Conservation (phyloP, 305 asterid species). For the Andrographis paniculata region DNA sequence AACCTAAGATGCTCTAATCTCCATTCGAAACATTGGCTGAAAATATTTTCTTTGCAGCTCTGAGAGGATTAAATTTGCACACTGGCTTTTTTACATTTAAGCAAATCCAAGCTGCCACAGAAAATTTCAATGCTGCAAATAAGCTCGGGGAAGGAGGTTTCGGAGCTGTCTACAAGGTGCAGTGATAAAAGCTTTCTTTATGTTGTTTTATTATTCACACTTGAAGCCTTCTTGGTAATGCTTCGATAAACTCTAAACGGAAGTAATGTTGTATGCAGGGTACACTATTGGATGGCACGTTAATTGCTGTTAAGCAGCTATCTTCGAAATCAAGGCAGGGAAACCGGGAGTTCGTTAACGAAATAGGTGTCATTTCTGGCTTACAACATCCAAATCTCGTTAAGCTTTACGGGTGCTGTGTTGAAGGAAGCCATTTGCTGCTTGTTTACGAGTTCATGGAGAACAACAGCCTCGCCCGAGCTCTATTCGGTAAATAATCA, state of each 20-base stretch:
- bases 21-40: not conserved
- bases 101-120: conserved; percentile 53
- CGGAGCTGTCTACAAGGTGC: conserved; percentile 51
- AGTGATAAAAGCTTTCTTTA: too few relatives aligned
- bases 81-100: conserved; percentile 35
- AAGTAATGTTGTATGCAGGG: conserved; percentile 25
- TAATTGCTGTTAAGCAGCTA: conserved; percentile 47
- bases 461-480: conserved; percentile 44
- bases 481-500: conserved; percentile 36
- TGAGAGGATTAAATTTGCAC: conserved; percentile 36
- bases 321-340: conserved; percentile 54
- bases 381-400: conserved; percentile 49
- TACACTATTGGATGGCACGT: conserved; percentile 32
- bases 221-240: too few relatives aligned
- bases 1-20: not conserved
- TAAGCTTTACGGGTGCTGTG: conserved; percentile 46
- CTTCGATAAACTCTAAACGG: too few relatives aligned
- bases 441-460: conserved; percentile 61
- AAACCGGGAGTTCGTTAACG: conserved; percentile 47
- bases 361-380: conserved; percentile 44
- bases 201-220: too few relatives aligned
- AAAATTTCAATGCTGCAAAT: conserved; percentile 37
- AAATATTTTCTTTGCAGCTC: conserved; percentile 23
- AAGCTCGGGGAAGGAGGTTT: conserved; percentile 64
- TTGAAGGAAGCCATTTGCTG: conserved; percentile 35